phyloP scores from a whole-genome alignment of 2,329 filamentous ascomycete genomes.

The Colletotrichum tanaceti region DNA sequence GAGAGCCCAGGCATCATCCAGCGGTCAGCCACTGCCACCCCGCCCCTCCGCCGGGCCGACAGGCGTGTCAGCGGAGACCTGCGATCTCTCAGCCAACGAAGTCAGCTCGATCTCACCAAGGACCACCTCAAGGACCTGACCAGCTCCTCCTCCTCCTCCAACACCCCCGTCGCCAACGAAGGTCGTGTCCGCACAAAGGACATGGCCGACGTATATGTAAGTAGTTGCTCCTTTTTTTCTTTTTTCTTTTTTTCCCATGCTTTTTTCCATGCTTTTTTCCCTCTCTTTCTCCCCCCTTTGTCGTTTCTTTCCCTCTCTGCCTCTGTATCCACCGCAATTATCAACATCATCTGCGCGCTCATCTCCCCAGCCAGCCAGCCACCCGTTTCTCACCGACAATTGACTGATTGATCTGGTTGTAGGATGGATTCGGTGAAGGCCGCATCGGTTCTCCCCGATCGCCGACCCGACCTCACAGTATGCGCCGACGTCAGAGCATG shows the following conservation, averaged over 20 bases:
- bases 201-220: slow-evolving; percentile 95
- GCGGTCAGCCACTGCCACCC: slow-evolving; percentile 67
- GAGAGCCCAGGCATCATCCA: slow-evolving; percentile 70
- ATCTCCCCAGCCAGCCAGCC: slow-evolving; percentile 10
- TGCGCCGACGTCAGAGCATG: slow-evolving; percentile 97
- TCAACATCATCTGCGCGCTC: slow-evolving; percentile 8
- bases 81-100: slow-evolving; percentile 72
- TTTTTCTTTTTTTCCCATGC: slow-evolving; percentile 6
- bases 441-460: slow-evolving; percentile 88
- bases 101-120: slow-evolving; percentile 46
- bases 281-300: not conserved
- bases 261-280: slow-evolving; percentile 26
- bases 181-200: slow-evolving; percentile 84
- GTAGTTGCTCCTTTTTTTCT: slow-evolving; percentile 55
- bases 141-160: slow-evolving; percentile 44
- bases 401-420: slow-evolving; percentile 39
- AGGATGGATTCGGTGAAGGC: slow-evolving; percentile 96
- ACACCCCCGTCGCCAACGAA: slow-evolving; percentile 84
- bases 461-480: slow-evolving; percentile 92
- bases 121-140: slow-evolving; percentile 29
- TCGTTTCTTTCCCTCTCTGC: not conserved
- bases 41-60: slow-evolving; percentile 77
- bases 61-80: slow-evolving; percentile 81
- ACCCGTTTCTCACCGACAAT: slow-evolving; percentile 24
- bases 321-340: not conserved